A percentile compares a stretch with the other conserved stretches of the same genome.
Evolutionary conservation across 164 flowering plant genomes (phyloP).

Genomic region (Sextonia rubra): DNA sequence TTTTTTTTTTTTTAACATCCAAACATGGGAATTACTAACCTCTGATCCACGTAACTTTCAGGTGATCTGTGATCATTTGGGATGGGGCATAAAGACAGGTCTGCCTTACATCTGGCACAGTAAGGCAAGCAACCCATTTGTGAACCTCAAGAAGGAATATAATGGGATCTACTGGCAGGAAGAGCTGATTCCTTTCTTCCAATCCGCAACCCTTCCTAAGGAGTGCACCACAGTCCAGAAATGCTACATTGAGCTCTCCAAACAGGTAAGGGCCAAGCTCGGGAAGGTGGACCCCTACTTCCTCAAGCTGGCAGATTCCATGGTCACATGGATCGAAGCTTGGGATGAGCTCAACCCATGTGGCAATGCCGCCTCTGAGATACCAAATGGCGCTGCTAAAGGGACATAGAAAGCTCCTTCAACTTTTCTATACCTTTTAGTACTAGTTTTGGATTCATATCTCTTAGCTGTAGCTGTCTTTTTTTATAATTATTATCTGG

Average conservation of each 20-base stretch:
- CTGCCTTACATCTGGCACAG: constrained; percentile 80
- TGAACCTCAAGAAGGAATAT: constrained; percentile 72
- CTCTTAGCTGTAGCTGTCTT: not conserved
- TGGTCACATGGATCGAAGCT: constrained; percentile 80
- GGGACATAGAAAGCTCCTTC: constrained; percentile 8
- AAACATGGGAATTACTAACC: not conserved
- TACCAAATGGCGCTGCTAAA: constrained; percentile 21
- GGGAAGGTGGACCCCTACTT: constrained; percentile 67
- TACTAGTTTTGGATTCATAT: not conserved
- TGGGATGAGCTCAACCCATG: constrained; percentile 77
- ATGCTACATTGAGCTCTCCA: constrained; percentile 66
- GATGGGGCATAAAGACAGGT: constrained; percentile 69
- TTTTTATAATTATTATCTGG: not conserved
- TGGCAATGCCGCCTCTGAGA: constrained; percentile 14
- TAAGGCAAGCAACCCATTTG: constrained; percentile 76
- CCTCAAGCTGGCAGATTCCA: constrained; percentile 64
- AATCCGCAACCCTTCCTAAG: constrained; percentile 46
- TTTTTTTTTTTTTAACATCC: too few relatives aligned
- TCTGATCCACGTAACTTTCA: constrained; percentile 12
- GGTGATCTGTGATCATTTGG: constrained; percentile 85
- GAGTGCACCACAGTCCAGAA: constrained; percentile 60
- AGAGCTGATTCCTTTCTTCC: constrained; percentile 77
- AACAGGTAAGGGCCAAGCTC: constrained; percentile 59
- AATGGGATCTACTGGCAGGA: constrained; percentile 80
- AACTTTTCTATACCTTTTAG: not conserved